These are phyloP conservation scores for Pseudocercospora crystallina DNA, from an alignment of 2,329 filamentous ascomycete genomes.

Conservation along the genomic window DNA sequence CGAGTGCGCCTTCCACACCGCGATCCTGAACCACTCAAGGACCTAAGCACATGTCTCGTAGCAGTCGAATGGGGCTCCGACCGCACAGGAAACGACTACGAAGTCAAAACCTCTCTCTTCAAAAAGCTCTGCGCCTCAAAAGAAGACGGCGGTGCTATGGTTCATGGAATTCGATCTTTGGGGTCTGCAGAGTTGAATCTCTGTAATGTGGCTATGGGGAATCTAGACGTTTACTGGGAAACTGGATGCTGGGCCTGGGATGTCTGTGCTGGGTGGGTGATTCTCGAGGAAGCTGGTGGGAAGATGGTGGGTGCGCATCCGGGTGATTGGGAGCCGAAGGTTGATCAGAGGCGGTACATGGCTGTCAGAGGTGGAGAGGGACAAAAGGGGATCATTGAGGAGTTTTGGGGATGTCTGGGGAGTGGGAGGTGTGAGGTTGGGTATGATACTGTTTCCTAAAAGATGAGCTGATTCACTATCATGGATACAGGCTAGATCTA, in stretches of 20 bases:
- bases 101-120: slow-evolving; percentile 67
- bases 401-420: slow-evolving; percentile 50
- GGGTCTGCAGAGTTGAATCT: slow-evolving; percentile 75
- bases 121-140: slow-evolving; percentile 51
- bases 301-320: slow-evolving; percentile 71
- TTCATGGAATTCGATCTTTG: slow-evolving; percentile 68
- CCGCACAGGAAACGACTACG: slow-evolving; percentile 66
- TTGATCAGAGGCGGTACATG: slow-evolving; percentile 60
- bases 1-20: slow-evolving; percentile 46
- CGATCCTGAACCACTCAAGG: slow-evolving; percentile 53
- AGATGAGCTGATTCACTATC: no score
- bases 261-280: slow-evolving; percentile 77
- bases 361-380: slow-evolving; percentile 48
- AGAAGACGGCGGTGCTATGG: slow-evolving; percentile 70
- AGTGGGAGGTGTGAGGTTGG: slow-evolving; percentile 46
- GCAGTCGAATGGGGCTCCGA: slow-evolving; percentile 73
- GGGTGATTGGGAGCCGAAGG: slow-evolving; percentile 62
- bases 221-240: slow-evolving; percentile 77
- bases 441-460: slow-evolving; percentile 23
- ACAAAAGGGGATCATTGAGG: slow-evolving; percentile 48
- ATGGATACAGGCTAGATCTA: no score
- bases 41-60: slow-evolving; percentile 64
- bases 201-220: slow-evolving; percentile 68
- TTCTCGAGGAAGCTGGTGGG: slow-evolving; percentile 72
- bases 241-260: slow-evolving; percentile 85